Percentiles rank a stretch among this genome's conserved stretches.
Evolutionary conservation across 768 basidiomycete species (phyloP).

Genomic region (Boletus huronensis): DNA sequence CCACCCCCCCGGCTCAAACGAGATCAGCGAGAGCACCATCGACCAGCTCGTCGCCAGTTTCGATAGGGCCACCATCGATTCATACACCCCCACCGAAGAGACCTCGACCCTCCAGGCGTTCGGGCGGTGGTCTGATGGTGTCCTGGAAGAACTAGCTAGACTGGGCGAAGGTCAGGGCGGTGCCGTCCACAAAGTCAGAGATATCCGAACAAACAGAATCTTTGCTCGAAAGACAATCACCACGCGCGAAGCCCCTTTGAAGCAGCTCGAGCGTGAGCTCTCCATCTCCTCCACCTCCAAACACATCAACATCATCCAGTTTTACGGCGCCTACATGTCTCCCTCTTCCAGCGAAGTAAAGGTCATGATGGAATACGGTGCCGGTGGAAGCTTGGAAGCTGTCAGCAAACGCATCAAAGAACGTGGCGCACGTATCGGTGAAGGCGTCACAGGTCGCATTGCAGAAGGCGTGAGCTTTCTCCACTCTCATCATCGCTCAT

Average conservation of each 20-base stretch:
- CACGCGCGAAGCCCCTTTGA: conserved; percentile 84
- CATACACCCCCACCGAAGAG: conserved; percentile 36
- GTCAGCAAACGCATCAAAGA: conserved; percentile 83
- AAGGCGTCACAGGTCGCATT: conserved; percentile 86
- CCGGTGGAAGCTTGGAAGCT: conserved; percentile 86
- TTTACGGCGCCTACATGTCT: conserved; percentile 89
- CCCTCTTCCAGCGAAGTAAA: conserved; percentile 90
- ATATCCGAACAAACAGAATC: conserved; percentile 71
- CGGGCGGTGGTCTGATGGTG: conserved; percentile 59
- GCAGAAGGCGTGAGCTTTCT: conserved; percentile 77
- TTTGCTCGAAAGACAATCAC: conserved; percentile 96
- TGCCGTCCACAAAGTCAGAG: conserved; percentile 90
- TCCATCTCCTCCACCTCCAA: conserved; percentile 82
- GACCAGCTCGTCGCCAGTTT: conserved; percentile 35
- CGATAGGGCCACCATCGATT: conserved; percentile 29
- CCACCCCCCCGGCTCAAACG: conserved; percentile 25
- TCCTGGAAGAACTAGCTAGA: conserved; percentile 71
- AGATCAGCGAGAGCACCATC: conserved; percentile 33
- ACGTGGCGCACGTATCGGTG: conserved; percentile 73
- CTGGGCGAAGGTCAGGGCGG: conserved; percentile 96
- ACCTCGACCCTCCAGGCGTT: conserved; percentile 25
- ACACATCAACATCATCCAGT: conserved; percentile 85
- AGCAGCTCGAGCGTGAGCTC: conserved; percentile 90
- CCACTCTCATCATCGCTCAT: background rate
- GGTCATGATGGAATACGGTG: conserved; percentile 88